Conservation (phyloP, 2,329 filamentous ascomycete genomes). For the Aspergillus caelatus region DNA sequence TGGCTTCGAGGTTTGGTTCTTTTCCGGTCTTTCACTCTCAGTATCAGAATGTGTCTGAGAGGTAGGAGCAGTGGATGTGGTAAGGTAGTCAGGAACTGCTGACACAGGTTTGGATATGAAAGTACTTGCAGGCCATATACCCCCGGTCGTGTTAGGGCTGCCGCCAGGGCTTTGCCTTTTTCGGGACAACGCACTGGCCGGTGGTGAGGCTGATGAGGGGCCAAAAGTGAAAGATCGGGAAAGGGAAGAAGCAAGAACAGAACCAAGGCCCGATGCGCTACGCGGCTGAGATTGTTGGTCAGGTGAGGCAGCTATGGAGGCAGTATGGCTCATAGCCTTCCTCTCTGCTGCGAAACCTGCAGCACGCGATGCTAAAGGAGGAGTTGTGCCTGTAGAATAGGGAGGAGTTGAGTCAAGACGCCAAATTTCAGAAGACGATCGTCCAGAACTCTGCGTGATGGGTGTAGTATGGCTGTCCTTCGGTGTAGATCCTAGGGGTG, state of each 20-base stretch:
- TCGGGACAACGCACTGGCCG: slow-evolving; percentile 34
- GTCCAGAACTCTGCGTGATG: slow-evolving; percentile 49
- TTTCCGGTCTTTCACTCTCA: slow-evolving; percentile 38
- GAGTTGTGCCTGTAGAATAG: slow-evolving; percentile 56
- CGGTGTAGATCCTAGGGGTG: slow-evolving; percentile 36
- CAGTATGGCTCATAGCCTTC: slow-evolving; percentile 44
- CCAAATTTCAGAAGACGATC: slow-evolving; percentile 56
- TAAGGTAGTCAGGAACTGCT: slow-evolving; percentile 33
- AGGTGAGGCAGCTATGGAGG: slow-evolving; percentile 46
- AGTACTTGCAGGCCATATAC: slow-evolving; percentile 31
- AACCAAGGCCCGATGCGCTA: slow-evolving; percentile 45
- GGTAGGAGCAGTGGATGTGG: slow-evolving; percentile 30
- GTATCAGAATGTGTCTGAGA: slow-evolving; percentile 43
- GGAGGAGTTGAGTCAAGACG: slow-evolving; percentile 54
- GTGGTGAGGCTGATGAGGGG: slow-evolving; percentile 47
- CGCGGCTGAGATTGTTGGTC: slow-evolving; percentile 43
- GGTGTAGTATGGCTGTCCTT: slow-evolving; percentile 35
- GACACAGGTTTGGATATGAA: slow-evolving; percentile 29
- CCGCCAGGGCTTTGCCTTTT: slow-evolving; percentile 42
- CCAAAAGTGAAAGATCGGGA: slow-evolving; percentile 49
- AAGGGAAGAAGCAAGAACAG: slow-evolving; percentile 47
- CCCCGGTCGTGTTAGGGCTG: slow-evolving; percentile 34
- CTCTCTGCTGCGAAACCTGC: slow-evolving; percentile 43
- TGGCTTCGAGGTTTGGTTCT: slow-evolving; percentile 25
- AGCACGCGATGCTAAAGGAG: slow-evolving; percentile 49